Percentiles rank a stretch among this genome's conserved stretches.
Evolutionary conservation across 1,284 basidiomycete species (phyloP).

Genomic region (Gomphus sp.): DNA sequence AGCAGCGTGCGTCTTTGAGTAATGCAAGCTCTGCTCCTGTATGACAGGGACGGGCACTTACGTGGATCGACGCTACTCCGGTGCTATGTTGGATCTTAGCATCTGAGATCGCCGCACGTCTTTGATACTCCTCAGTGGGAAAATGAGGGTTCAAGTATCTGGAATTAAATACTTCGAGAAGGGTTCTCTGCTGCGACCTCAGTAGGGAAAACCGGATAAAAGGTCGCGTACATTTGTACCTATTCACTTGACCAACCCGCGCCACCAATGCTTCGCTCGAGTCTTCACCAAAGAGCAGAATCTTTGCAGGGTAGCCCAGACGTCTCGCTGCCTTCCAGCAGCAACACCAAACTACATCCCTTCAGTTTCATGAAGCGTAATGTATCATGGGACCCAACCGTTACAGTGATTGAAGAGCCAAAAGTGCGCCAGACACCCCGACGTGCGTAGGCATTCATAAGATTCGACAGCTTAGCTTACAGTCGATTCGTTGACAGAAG

Average conservation of each 20-base stretch:
- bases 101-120: neutral
- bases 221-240: neutral
- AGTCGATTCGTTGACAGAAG: neutral
- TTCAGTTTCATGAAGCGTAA: conserved; percentile 6
- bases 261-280: neutral
- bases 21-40: neutral
- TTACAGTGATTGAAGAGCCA: conserved; percentile 1
- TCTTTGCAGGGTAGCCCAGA: neutral
- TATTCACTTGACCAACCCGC: neutral
- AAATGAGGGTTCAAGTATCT: neutral
- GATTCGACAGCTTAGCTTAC: neutral
- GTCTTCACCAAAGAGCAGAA: neutral
- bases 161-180: neutral
- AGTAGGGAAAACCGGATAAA: neutral
- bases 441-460: neutral
- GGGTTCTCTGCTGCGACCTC: neutral
- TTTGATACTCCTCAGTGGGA: neutral
- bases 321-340: neutral
- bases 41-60: neutral
- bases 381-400: conserved; percentile 8
- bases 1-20: neutral
- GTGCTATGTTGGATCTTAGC: neutral
- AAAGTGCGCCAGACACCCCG: neutral
- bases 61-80: neutral
- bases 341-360: conserved; percentile 1